Conservation (phyloP, 257 asterid species). For the Nicotiana knightiana region DNA sequence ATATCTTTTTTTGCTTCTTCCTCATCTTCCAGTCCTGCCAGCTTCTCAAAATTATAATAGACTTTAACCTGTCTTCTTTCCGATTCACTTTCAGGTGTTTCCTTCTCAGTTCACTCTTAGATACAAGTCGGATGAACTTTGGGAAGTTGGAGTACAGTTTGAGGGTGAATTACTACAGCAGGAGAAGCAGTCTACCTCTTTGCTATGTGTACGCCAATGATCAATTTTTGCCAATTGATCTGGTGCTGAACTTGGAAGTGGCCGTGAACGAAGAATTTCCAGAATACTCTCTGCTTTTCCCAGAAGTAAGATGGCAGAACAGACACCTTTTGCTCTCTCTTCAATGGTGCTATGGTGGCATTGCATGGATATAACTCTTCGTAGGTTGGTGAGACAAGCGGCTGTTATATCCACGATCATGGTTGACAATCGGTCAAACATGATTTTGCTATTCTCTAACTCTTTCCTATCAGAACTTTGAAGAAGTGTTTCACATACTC, state of each 20-base stretch:
- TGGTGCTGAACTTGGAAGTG: conserved; percentile 16
- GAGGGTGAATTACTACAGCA: neutral
- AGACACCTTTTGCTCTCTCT: conserved; percentile 27
- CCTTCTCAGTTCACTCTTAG: conserved; percentile 11
- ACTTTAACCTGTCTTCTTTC: neutral
- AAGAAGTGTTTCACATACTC: conserved; percentile 19
- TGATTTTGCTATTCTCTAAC: neutral
- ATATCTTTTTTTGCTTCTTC: too few species aligned
- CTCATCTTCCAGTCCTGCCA: too few species aligned
- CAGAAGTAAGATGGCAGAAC: conserved; percentile 25
- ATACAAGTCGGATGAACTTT: neutral
- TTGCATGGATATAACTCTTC: conserved; percentile 12
- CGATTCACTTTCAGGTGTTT: neutral
- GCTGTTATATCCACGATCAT: conserved; percentile 26
- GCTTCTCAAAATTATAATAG: neutral
- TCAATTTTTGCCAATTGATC: conserved; percentile 19
- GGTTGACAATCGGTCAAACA: conserved; percentile 19
- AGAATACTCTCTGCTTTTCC: conserved; percentile 28
- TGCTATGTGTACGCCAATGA: conserved; percentile 23
- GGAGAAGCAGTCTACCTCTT: neutral
- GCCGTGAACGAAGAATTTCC: conserved; percentile 12
- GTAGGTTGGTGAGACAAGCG: conserved; percentile 23
- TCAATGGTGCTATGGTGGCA: conserved; percentile 23
- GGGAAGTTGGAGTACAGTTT: neutral
- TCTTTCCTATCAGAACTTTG: neutral